These are phyloP conservation scores for Mucor saturninus DNA, from an alignment of 371 early-diverging fungal genomes.

Conservation along the genomic window DNA sequence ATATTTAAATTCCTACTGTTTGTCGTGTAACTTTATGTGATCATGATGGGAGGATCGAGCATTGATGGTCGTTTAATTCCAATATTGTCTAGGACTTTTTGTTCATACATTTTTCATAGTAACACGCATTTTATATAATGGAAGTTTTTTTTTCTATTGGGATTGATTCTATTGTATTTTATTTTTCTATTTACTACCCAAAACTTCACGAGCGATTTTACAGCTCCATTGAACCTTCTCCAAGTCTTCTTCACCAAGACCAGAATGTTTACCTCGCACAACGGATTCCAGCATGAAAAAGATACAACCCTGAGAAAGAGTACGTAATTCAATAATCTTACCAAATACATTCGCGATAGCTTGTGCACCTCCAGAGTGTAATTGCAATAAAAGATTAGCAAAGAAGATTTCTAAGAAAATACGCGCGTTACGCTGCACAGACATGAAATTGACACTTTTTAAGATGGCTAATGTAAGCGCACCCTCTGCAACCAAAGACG, in stretches of 20 bases:
- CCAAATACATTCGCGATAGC: conserved; percentile 63
- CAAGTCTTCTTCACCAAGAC: conserved; percentile 50
- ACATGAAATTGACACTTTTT: conserved; percentile 78
- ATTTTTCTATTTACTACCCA: conserved; percentile 28
- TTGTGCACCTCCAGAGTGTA: conserved; percentile 51
- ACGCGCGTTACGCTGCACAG: conserved; percentile 60
- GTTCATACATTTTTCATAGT: conserved; percentile 1
- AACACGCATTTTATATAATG: conserved; percentile 6
- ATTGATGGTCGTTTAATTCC: conserved; percentile 8
- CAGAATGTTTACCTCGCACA: conserved; percentile 31
- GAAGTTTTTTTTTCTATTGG: conserved; percentile 1
- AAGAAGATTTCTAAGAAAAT: conserved; percentile 75
- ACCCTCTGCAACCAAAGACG: conserved; percentile 63
- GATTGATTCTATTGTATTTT: background rate
- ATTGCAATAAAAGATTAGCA: conserved; percentile 49
- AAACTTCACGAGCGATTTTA: conserved; percentile 63
- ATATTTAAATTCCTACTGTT: conserved; percentile 8
- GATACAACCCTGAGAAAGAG: conserved; percentile 73
- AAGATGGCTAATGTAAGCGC: conserved; percentile 69
- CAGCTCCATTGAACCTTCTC: conserved; percentile 69
- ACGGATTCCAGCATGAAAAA: conserved; percentile 77
- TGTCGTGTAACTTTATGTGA: background rate
- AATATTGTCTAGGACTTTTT: conserved; percentile 18
- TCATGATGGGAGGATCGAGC: conserved; percentile 2
- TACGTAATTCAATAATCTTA: conserved; percentile 61